These are phyloP conservation scores for Daldinia sp. DNA, from an alignment of 2,329 filamentous ascomycete genomes.

Conservation along the genomic window DNA sequence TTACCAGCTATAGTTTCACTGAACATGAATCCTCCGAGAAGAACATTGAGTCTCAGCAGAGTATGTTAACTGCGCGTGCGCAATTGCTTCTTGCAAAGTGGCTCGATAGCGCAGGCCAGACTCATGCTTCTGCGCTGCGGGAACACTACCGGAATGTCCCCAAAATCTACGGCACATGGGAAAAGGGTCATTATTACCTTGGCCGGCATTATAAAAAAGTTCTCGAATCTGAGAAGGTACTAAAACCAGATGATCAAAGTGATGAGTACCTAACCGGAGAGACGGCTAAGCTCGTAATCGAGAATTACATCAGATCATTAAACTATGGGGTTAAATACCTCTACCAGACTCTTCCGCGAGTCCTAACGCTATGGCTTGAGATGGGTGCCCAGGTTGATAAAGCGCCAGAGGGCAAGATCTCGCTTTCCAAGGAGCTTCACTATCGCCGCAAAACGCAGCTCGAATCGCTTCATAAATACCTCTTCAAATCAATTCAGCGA, in stretches of 20 bases:
- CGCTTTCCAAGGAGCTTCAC: constrained; percentile 60
- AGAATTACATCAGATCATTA: constrained; percentile 90
- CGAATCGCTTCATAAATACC: constrained; percentile 72
- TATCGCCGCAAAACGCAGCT: constrained; percentile 71
- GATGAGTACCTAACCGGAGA: constrained; percentile 83
- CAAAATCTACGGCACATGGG: constrained; percentile 77
- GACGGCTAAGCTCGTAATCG: constrained; percentile 83
- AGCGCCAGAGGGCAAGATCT: constrained; percentile 63
- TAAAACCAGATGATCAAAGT: constrained; percentile 79
- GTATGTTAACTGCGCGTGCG: constrained; percentile 75
- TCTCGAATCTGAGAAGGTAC: constrained; percentile 83
- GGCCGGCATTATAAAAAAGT: constrained; percentile 98
- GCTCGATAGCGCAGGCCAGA: constrained; percentile 95
- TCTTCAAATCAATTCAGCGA: constrained; percentile 79
- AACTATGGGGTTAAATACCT: constrained; percentile 93
- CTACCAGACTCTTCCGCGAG: constrained; percentile 90
- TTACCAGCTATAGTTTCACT: constrained; percentile 60
- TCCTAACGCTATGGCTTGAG: constrained; percentile 94
- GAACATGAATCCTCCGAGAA: constrained; percentile 51
- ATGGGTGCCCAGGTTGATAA: constrained; percentile 80
- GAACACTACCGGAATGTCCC: constrained; percentile 84
- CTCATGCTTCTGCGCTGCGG: constrained; percentile 80
- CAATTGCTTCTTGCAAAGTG: constrained; percentile 93
- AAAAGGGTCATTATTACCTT: constrained; percentile 97
- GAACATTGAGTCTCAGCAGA: constrained; percentile 59